phyloP scores from a whole-genome alignment of 495 filamentous ascomycete genomes.

The Friedmanniomyces endolithicus region DNA sequence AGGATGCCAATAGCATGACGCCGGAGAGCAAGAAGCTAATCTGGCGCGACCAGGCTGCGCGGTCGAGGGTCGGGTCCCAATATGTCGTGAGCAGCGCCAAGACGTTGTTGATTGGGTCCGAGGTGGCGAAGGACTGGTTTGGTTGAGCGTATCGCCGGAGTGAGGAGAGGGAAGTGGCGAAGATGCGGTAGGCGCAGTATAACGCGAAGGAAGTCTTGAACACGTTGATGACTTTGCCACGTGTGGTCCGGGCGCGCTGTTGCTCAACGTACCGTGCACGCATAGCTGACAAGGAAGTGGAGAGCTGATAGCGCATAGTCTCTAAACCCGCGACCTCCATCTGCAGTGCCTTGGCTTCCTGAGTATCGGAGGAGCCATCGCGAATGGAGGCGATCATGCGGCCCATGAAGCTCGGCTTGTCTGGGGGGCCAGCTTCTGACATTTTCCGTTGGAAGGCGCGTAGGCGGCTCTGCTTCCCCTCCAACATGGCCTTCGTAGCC shows the following conservation, averaged over 20 bases:
- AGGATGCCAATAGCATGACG: conserved; percentile 63
- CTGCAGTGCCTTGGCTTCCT: conserved; percentile 51
- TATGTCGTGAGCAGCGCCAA: conserved; percentile 60
- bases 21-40: conserved; percentile 68
- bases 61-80: conserved; percentile 59
- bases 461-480: conserved; percentile 53
- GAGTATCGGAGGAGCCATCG: conserved; percentile 42
- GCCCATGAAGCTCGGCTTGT: conserved; percentile 47
- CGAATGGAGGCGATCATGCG: conserved; percentile 56
- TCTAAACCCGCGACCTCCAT: conserved; percentile 69
- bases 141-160: conserved; percentile 42
- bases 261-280: conserved; percentile 46
- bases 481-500: conserved; percentile 62
- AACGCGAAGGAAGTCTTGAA: conserved; percentile 53
- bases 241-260: conserved; percentile 46
- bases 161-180: conserved; percentile 51
- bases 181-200: conserved; percentile 66
- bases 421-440: conserved; percentile 14
- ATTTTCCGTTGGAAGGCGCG: conserved; percentile 52
- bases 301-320: conserved; percentile 57
- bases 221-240: conserved; percentile 45
- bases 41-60: conserved; percentile 59
- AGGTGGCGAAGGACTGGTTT: conserved; percentile 43
- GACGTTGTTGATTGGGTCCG: conserved; percentile 67
- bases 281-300: conserved; percentile 46